These are phyloP conservation scores for Reutealis trisperma DNA, from an alignment of 345 rosid species.

Conservation along the genomic window DNA sequence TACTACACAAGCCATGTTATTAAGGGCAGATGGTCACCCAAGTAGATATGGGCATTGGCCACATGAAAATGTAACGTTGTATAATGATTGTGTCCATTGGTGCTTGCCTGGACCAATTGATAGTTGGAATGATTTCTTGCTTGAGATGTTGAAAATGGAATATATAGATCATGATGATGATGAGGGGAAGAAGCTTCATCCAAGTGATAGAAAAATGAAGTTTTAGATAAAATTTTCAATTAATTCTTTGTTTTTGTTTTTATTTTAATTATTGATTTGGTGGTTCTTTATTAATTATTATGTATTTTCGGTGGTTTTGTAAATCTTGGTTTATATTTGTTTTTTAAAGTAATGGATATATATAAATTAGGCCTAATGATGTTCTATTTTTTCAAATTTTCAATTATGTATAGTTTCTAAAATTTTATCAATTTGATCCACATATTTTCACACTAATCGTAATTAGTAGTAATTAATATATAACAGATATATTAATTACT, in stretches of 20 bases:
- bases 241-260: background rate
- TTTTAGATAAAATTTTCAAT: background rate
- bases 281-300: background rate
- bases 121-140: slow-evolving; percentile 71
- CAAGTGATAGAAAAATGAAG: slow-evolving; percentile 24
- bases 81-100: slow-evolving; percentile 93
- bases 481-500: too few species aligned
- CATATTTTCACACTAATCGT: too few species aligned
- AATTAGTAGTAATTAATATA: too few species aligned
- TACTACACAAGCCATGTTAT: slow-evolving; percentile 52
- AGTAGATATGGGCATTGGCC: slow-evolving; percentile 67
- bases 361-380: too few species aligned
- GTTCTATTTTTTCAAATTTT: too few species aligned
- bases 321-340: too few species aligned
- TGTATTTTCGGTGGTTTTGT: too few species aligned
- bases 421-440: too few species aligned
- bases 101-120: slow-evolving; percentile 96
- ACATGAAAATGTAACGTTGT: slow-evolving; percentile 63
- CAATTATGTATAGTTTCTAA: too few species aligned
- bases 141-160: slow-evolving; percentile 83
- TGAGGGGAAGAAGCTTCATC: slow-evolving; percentile 27
- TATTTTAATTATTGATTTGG: background rate
- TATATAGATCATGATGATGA: slow-evolving; percentile 18
- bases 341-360: too few species aligned
- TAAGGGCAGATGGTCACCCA: slow-evolving; percentile 89